phyloP scores from a whole-genome alignment of 2,329 filamentous ascomycete genomes.

The Fusarium falciforme region DNA sequence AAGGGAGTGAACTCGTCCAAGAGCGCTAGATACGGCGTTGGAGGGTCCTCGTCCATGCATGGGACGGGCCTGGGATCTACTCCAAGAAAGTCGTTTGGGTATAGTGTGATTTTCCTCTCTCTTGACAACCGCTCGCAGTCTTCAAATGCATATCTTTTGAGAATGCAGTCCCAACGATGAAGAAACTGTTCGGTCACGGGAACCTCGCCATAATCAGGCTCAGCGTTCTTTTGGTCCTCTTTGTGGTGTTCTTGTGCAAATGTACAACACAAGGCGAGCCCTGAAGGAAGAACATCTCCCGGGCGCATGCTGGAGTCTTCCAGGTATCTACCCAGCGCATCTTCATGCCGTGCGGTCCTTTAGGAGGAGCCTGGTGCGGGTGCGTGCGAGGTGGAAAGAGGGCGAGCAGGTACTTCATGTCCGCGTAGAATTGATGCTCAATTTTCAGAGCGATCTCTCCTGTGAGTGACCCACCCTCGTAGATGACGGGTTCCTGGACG shows the following conservation, averaged over 20 bases:
- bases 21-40: background rate
- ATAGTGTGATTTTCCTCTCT: background rate
- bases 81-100: background rate
- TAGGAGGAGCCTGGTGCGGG: background rate
- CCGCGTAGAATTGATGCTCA: slow-evolving; percentile 17
- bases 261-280: background rate
- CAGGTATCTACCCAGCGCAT: background rate
- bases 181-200: background rate
- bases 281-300: background rate
- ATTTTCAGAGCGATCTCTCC: slow-evolving; percentile 14
- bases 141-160: background rate
- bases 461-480: background rate
- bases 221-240: background rate
- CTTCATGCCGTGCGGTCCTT: background rate
- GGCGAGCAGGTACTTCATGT: background rate
- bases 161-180: background rate
- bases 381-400: background rate
- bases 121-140: background rate
- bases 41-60: background rate
- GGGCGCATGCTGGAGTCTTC: background rate
- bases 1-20: background rate
- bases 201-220: background rate
- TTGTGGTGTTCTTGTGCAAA: background rate
- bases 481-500: slow-evolving; percentile 9
- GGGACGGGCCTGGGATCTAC: background rate